Percentiles rank a stretch among this genome's conserved stretches.
phyloP scores from a whole-genome alignment of 768 basidiomycete genomes.

The Lentinus tigrinus region DNA sequence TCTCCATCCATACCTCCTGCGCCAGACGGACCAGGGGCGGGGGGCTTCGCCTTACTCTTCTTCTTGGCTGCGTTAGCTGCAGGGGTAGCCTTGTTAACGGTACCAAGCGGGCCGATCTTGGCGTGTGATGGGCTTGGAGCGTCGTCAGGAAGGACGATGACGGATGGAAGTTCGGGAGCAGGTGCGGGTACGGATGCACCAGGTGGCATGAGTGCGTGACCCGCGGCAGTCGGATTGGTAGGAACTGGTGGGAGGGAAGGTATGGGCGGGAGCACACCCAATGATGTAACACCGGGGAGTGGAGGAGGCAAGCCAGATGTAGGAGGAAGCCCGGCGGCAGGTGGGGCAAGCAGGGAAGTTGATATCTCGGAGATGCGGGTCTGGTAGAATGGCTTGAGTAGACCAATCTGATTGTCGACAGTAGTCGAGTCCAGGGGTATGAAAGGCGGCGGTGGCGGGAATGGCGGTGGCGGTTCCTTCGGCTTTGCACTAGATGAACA shows the following conservation, averaged over 20 bases:
- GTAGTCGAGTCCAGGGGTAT: constrained; percentile 64
- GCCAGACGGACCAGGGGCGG: constrained; percentile 7
- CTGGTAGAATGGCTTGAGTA: constrained; percentile 78
- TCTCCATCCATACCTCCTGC: background rate
- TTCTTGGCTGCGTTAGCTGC: constrained; percentile 48
- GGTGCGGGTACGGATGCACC: constrained; percentile 17
- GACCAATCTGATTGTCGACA: constrained; percentile 78
- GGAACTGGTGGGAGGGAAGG: background rate
- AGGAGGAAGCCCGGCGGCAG: constrained; percentile 7
- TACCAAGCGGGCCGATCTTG: constrained; percentile 80
- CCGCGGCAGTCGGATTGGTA: background rate
- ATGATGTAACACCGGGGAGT: constrained; percentile 8
- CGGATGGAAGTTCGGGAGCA: constrained; percentile 23
- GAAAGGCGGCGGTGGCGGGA: constrained; percentile 82
- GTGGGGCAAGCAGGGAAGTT: constrained; percentile 19
- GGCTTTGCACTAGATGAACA: constrained; percentile 53
- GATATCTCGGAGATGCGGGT: constrained; percentile 49
- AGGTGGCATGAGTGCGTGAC: constrained; percentile 15
- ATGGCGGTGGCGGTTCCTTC: constrained; percentile 76
- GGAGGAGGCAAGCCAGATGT: background rate
- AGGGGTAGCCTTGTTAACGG: constrained; percentile 56
- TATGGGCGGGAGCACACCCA: background rate
- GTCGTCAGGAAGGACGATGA: constrained; percentile 62
- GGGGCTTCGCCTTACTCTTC: constrained; percentile 45
- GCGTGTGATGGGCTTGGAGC: constrained; percentile 51